A percentile compares a stretch with the other conserved stretches of the same genome.
phyloP scores from a whole-genome alignment of 78 protist species.

The Monocercomonoides exilis region DNA sequence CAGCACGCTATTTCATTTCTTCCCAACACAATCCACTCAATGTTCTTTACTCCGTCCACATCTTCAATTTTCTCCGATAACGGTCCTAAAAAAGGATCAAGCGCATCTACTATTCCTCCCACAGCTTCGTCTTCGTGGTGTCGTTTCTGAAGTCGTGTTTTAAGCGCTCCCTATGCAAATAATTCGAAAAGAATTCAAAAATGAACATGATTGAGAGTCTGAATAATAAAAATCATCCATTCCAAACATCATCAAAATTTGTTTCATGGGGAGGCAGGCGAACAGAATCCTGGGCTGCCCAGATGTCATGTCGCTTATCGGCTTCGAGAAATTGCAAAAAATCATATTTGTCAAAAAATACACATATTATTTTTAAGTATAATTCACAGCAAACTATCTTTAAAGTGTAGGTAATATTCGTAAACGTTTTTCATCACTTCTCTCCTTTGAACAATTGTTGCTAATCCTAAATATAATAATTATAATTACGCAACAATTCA shows the following conservation, averaged over 20 bases:
- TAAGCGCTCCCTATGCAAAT: too few species aligned
- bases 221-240: neutral
- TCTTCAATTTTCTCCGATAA: conserved; percentile 73
- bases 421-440: too few species aligned
- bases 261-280: neutral
- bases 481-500: too few species aligned
- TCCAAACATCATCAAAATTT: neutral
- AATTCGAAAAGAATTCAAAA: too few species aligned
- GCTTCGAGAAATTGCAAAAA: neutral
- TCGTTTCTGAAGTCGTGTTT: neutral
- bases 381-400: too few species aligned
- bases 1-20: conserved; percentile 58
- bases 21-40: conserved; percentile 51
- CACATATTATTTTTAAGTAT: too few species aligned
- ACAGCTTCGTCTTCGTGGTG: neutral
- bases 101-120: neutral
- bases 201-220: too few species aligned
- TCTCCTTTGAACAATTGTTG: too few species aligned
- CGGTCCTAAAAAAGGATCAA: conserved; percentile 26
- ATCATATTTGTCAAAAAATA: too few species aligned
- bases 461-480: too few species aligned
- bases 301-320: neutral
- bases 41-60: conserved; percentile 74
- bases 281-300: neutral
- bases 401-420: too few species aligned